Evolutionary conservation across 1,284 basidiomycete species (phyloP).

Genomic region (Schizopora paradoxa): DNA sequence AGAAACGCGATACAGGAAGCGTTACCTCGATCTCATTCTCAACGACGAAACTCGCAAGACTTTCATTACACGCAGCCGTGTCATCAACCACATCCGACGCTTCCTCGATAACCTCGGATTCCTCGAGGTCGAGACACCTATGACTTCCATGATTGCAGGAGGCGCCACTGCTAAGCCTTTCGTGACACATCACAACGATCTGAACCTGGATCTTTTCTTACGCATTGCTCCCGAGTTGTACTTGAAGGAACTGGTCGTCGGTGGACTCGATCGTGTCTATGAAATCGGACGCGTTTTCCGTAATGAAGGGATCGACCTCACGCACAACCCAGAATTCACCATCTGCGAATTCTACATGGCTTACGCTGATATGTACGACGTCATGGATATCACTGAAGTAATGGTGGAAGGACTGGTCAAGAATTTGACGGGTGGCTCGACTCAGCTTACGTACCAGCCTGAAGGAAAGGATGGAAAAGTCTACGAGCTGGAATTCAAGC

Average conservation of each 20-base stretch:
- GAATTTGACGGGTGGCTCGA: conserved; percentile 77
- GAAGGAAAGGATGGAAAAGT: conserved; percentile 84
- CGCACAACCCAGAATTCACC: conserved; percentile 95
- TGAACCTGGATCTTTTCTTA: conserved; percentile 96
- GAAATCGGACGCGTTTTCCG: conserved; percentile 98
- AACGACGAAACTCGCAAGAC: conserved; percentile 88
- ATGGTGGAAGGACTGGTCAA: conserved; percentile 92
- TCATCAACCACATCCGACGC: conserved; percentile 88
- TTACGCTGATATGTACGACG: conserved; percentile 98
- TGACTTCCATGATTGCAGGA: conserved; percentile 96
- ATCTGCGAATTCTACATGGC: conserved; percentile 99
- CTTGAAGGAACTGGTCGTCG: conserved; percentile 96
- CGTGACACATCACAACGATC: conserved; percentile 98
- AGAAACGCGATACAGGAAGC: conserved; percentile 97
- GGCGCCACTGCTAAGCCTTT: conserved; percentile 99
- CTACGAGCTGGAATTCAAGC: conserved; percentile 83
- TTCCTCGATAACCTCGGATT: conserved; percentile 93
- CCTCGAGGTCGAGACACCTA: conserved; percentile 98
- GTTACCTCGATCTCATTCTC: conserved; percentile 97
- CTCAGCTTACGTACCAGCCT: conserved; percentile 86
- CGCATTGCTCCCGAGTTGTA: conserved; percentile 97
- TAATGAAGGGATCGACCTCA: conserved; percentile 98
- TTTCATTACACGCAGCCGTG: conserved; percentile 84
- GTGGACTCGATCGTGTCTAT: conserved; percentile 95
- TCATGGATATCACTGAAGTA: conserved; percentile 96